Percentiles rank a stretch among this genome's conserved stretches.
Evolutionary conservation across 2,329 filamentous ascomycete species (phyloP).

Genomic region (Cladosporium sp.): DNA sequence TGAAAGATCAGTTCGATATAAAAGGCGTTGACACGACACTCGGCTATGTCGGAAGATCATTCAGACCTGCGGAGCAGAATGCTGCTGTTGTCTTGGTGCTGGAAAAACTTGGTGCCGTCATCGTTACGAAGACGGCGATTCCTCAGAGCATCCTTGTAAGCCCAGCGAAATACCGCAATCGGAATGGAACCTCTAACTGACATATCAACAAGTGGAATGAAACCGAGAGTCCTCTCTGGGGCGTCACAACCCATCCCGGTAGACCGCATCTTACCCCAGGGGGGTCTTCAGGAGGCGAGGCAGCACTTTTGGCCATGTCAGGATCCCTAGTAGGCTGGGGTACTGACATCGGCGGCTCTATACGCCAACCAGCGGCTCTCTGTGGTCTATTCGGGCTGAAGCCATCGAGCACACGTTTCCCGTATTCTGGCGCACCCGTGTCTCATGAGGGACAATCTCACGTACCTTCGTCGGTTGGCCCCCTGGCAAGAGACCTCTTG

Average conservation of each 20-base stretch:
- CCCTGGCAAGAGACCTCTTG: slow-evolving; percentile 50
- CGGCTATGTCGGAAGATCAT: slow-evolving; percentile 49
- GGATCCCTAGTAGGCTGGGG: slow-evolving; percentile 43
- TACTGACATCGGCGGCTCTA: slow-evolving; percentile 50
- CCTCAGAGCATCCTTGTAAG: slow-evolving; percentile 20
- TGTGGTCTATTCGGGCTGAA: slow-evolving; percentile 49
- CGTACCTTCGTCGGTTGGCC: slow-evolving; percentile 58
- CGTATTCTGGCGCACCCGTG: slow-evolving; percentile 56
- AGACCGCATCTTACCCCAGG: slow-evolving; percentile 49
- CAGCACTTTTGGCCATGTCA: slow-evolving; percentile 40
- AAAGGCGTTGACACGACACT: slow-evolving; percentile 49
- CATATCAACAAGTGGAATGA: slow-evolving; percentile 45
- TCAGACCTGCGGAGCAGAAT: slow-evolving; percentile 47
- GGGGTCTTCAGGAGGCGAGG: slow-evolving; percentile 55
- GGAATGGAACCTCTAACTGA: slow-evolving; percentile 27
- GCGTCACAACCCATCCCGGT: slow-evolving; percentile 29
- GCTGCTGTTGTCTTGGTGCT: slow-evolving; percentile 49
- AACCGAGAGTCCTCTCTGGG: slow-evolving; percentile 51
- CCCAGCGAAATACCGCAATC: too few relatives aligned
- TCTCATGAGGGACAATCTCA: slow-evolving; percentile 62
- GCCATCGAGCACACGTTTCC: slow-evolving; percentile 53
- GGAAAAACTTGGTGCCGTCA: slow-evolving; percentile 46
- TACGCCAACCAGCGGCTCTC: slow-evolving; percentile 47
- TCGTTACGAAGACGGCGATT: slow-evolving; percentile 51
- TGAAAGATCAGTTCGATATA: slow-evolving; percentile 57